These are phyloP conservation scores for Fusarium penzigii DNA, from an alignment of 2,329 filamentous ascomycete species.

Conservation along the genomic window DNA sequence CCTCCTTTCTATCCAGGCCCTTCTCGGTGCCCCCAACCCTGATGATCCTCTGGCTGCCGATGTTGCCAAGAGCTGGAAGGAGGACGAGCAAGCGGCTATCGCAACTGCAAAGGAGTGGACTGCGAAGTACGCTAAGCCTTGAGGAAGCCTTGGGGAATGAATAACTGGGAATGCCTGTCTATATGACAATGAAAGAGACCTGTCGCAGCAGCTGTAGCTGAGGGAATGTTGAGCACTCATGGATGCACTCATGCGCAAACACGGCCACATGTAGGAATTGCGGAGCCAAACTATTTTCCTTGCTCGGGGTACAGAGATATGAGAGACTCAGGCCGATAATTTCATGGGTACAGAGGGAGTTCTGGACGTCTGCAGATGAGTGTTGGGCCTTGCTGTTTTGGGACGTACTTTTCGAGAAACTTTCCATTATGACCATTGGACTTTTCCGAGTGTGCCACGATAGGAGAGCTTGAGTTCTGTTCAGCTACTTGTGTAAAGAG, in stretches of 20 bases:
- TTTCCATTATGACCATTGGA: too few relatives aligned
- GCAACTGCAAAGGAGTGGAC: constrained; percentile 94
- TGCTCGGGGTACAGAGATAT: constrained; percentile 1
- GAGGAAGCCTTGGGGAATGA: constrained; percentile 33
- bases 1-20: constrained; percentile 95
- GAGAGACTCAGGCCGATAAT: background rate
- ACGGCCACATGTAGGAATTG: background rate
- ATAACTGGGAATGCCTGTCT: constrained; percentile 6
- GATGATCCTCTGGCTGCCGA: constrained; percentile 98
- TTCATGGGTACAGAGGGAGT: too few relatives aligned
- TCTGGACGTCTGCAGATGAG: too few relatives aligned
- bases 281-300: background rate
- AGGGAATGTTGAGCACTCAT: constrained; percentile 3
- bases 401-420: too few relatives aligned
- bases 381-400: too few relatives aligned
- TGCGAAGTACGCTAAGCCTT: constrained; percentile 69
- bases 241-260: constrained; percentile 4
- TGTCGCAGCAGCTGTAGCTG: constrained; percentile 10
- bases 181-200: constrained; percentile 5
- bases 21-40: constrained; percentile 94
- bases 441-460: too few relatives aligned
- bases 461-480: too few relatives aligned
- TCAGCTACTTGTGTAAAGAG: too few relatives aligned
- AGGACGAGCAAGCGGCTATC: constrained; percentile 90
- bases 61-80: constrained; percentile 97